Conservation (phyloP, 169 alveolate genomes). For the Plasmodium billcollinsi region DNA sequence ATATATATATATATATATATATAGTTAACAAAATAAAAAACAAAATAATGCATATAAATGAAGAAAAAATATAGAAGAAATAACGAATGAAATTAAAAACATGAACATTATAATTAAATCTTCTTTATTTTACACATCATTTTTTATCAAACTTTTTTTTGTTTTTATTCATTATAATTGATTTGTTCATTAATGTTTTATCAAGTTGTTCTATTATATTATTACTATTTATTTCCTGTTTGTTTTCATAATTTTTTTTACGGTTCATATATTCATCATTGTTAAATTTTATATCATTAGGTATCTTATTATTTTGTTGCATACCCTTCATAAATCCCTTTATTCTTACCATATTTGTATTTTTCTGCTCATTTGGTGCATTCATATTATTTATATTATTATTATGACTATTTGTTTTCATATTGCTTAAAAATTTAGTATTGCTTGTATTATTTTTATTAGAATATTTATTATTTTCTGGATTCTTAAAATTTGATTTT, state of each 20-base stretch:
- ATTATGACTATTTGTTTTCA: neutral
- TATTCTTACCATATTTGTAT: slow-evolving; percentile 57
- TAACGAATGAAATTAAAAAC: neutral
- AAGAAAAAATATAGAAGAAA: neutral
- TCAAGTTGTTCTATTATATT: slow-evolving; percentile 70
- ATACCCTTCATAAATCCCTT: slow-evolving; percentile 65
- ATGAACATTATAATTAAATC: too few relatives aligned
- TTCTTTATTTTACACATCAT: neutral
- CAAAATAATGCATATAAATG: neutral
- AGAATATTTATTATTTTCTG: neutral
- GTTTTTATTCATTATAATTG: slow-evolving; percentile 58
- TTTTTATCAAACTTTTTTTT: slow-evolving; percentile 38
- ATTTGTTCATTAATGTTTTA: slow-evolving; percentile 59
- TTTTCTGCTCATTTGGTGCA: slow-evolving; percentile 11
- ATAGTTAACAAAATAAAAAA: neutral
- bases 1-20: too few relatives aligned
- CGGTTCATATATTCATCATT: slow-evolving; percentile 8
- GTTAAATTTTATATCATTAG: neutral
- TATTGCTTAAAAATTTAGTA: neutral
- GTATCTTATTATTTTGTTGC: slow-evolving; percentile 7
- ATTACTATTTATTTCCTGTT: slow-evolving; percentile 7
- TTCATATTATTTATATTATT: neutral
- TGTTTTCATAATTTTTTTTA: neutral
- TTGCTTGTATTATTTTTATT: neutral
- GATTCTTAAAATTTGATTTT: neutral